A percentile compares a stretch with the other conserved stretches of the same genome.
phyloP scores from a whole-genome alignment of 208 protist species.

The Trypanosoma scelopori region DNA sequence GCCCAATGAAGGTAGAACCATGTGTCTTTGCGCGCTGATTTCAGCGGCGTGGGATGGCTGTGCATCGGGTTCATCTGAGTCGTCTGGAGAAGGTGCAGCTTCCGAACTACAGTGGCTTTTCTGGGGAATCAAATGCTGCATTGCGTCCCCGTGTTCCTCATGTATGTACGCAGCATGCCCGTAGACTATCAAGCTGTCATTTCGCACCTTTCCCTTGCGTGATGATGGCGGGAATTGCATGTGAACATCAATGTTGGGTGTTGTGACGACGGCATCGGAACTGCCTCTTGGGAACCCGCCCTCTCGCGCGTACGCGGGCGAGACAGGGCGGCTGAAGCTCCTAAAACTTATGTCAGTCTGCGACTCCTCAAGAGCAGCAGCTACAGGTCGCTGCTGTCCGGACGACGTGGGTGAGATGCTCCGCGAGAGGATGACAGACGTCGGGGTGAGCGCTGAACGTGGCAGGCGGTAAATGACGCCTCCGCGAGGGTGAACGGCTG shows the following conservation, averaged over 20 bases:
- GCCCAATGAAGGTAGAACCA: too few relatives aligned
- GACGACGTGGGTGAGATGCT: background rate
- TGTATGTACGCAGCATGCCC: background rate
- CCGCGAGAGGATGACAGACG: background rate
- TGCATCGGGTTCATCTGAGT: background rate
- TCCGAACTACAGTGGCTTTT: background rate
- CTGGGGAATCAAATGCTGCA: background rate
- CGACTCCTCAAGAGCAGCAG: too few relatives aligned
- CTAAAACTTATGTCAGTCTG: too few relatives aligned
- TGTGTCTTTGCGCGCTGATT: too few relatives aligned
- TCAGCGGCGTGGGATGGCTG: too few relatives aligned
- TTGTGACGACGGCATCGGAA: background rate
- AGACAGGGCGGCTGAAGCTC: too few relatives aligned
- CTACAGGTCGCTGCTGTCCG: background rate
- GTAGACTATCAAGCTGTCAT: conserved; percentile 4
- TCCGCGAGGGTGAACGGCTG: background rate
- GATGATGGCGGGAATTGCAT: background rate
- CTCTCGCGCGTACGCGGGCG: too few relatives aligned
- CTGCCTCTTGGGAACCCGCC: background rate
- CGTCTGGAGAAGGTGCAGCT: background rate
- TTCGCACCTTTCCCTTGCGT: background rate
- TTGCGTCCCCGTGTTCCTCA: background rate
- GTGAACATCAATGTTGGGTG: background rate
- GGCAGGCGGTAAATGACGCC: conserved; percentile 7
- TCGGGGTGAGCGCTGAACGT: background rate